Conservation (phyloP, 1,284 basidiomycete species). For the Microbotryum saponariae region DNA sequence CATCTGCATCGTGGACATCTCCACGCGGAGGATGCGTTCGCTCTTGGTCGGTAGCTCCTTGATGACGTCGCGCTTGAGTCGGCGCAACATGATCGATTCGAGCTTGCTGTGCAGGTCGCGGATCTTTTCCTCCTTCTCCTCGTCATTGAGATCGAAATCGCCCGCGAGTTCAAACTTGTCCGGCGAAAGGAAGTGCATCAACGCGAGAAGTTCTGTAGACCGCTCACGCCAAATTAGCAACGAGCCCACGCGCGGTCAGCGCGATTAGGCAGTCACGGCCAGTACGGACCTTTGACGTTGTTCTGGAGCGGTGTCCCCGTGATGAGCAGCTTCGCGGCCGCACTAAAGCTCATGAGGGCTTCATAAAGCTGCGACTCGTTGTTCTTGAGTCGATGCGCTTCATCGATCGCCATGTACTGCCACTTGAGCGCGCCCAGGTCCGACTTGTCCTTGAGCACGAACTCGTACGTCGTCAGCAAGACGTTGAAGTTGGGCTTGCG, state of each 20-base stretch:
- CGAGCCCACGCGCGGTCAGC: background rate
- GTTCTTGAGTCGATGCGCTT: constrained; percentile 98
- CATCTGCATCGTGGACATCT: constrained; percentile 95
- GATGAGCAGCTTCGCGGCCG: constrained; percentile 87
- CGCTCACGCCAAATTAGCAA: background rate
- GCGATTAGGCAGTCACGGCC: background rate
- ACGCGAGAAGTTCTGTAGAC: constrained; percentile 71
- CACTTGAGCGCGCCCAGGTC: constrained; percentile 92
- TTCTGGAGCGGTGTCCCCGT: constrained; percentile 98
- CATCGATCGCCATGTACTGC: constrained; percentile 93
- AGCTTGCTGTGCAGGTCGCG: constrained; percentile 89
- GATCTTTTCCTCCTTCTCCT: constrained; percentile 88
- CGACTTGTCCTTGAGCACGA: constrained; percentile 81
- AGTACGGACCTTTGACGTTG: constrained; percentile 77
- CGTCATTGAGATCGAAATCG: constrained; percentile 86
- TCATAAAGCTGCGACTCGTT: constrained; percentile 96
- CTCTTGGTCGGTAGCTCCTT: constrained; percentile 96
- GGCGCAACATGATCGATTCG: constrained; percentile 87
- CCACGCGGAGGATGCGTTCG: constrained; percentile 92
- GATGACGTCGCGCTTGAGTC: constrained; percentile 95
- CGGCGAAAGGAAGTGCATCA: constrained; percentile 99
- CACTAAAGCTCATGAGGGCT: constrained; percentile 78
- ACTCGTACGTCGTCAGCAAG: constrained; percentile 93
- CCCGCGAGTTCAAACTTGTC: constrained; percentile 82
- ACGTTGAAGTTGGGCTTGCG: constrained; percentile 93